These are phyloP conservation scores for Desmodesmus armatus DNA, from an alignment of 139 green algal genomes.

Conservation along the genomic window DNA sequence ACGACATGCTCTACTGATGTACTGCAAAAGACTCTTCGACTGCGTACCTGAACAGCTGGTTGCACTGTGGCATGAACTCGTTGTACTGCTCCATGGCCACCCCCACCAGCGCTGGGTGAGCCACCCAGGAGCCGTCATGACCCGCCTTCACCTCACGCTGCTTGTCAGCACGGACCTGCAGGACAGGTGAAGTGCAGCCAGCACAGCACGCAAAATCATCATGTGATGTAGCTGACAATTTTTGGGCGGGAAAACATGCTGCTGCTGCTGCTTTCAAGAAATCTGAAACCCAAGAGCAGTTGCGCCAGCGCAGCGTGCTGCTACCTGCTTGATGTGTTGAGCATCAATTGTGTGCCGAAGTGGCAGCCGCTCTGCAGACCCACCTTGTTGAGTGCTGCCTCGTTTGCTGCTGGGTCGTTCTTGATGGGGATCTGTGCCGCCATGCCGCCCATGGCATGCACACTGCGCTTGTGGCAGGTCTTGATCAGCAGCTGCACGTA, in stretches of 20 bases:
- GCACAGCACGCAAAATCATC: background rate
- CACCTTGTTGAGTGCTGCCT: conserved; percentile 79
- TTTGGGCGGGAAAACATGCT: background rate
- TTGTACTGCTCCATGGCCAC: conserved; percentile 78
- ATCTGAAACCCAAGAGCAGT: no score
- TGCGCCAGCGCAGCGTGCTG: no score
- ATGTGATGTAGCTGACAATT: no score
- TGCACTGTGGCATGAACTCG: conserved; percentile 76
- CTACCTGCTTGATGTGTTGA: no score
- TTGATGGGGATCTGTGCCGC: conserved; percentile 93
- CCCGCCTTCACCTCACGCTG: conserved; percentile 86
- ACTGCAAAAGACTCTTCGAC: no score
- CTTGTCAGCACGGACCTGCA: conserved; percentile 86
- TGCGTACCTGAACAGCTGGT: conserved; percentile 41
- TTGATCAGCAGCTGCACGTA: conserved; percentile 91
- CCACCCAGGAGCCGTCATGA: conserved; percentile 91
- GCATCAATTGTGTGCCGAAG: no score
- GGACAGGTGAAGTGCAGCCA: background rate
- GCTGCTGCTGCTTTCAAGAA: no score
- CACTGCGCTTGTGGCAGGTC: conserved; percentile 89
- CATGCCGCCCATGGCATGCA: conserved; percentile 95
- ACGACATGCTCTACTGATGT: no score
- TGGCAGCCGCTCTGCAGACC: no score
- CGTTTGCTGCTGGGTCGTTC: conserved; percentile 78
- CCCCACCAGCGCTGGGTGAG: conserved; percentile 82